Base-by-base conservation (phyloP, 306 rosid species). In the Malus asiatica region DNA sequence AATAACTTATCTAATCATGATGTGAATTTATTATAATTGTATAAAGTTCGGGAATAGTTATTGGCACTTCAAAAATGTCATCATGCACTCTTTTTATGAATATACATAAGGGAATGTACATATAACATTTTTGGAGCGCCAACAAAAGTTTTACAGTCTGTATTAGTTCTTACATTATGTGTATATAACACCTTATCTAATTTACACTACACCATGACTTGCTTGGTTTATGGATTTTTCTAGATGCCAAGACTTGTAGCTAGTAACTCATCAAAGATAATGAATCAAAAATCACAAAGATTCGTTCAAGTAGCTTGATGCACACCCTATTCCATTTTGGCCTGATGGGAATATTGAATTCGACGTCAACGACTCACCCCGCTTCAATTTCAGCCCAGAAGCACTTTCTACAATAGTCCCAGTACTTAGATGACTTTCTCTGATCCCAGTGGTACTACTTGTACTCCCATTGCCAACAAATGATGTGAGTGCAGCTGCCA, bases 401-500 rank as follows among this genome's bases (percentile, higher is more conserved):
- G 77, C 20, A 12, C 30, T 62, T 44, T 74, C 70, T 40, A 27
- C 18, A 45, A 22, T 27, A 63, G 65, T 38, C 33, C 48, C 38
- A 38, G 42, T 38, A 33, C 45, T 11, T 64, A 32, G 23, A 62
- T 62, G n/a, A 6, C 76, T 16, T 66, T 77, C 72, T 66, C 79
- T 59, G 8, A 60, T 68, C 29, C 78, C 78, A 35, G 12, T 13
- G 29, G 40, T 14, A 16, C n/a, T 29, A 10, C 52, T 19, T 13
- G 62, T 22, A 11, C 82, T 58, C 35, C 78, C 77, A 65, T 72
- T 72, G 68, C 96, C 96, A 30, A 92, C 86, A 46, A 96, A 83
- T 13, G 98, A 86, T 12, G 90, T 76, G 60, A 96, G 86, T 0
- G 98, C 98, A 12, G 91, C 93, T 1, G 93, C 97, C 66, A 96